Conservation (phyloP, 2,329 filamentous ascomycete genomes). For the Alternaria hordeiaustralica region DNA sequence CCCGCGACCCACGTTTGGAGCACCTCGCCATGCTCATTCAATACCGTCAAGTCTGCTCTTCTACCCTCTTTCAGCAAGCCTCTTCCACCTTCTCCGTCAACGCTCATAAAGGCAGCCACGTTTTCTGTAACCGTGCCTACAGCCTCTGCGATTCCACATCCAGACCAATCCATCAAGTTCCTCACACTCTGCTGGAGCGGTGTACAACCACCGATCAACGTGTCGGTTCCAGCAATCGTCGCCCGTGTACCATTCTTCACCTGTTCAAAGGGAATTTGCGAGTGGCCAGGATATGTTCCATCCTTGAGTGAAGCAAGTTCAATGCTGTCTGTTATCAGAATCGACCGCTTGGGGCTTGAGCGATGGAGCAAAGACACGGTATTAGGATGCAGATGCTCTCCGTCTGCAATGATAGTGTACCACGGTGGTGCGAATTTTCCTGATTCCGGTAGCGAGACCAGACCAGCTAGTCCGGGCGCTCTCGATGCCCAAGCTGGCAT, state of each 20-base stretch:
- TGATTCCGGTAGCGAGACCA: constrained; percentile 39
- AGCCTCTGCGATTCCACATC: constrained; percentile 56
- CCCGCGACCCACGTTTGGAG: constrained; percentile 61
- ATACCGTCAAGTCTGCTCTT: constrained; percentile 58
- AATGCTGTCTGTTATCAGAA: constrained; percentile 62
- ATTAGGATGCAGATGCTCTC: constrained; percentile 60
- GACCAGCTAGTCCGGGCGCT: constrained; percentile 58
- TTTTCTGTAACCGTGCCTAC: constrained; percentile 60
- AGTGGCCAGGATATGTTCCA: constrained; percentile 59
- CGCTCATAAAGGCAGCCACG: constrained; percentile 57
- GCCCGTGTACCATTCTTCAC: constrained; percentile 58
- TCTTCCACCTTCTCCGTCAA: constrained; percentile 52
- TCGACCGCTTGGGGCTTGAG: constrained; percentile 55
- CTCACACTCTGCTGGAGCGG: constrained; percentile 58
- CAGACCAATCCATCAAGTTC: constrained; percentile 57
- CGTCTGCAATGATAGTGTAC: constrained; percentile 62
- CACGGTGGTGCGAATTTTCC: constrained; percentile 49
- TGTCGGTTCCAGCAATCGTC: constrained; percentile 60
- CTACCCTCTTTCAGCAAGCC: constrained; percentile 53
- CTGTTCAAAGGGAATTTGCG: constrained; percentile 59
- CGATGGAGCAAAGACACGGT: constrained; percentile 58
- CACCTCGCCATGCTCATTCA: constrained; percentile 55
- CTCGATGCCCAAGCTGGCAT: constrained; percentile 61
- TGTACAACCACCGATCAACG: constrained; percentile 61
- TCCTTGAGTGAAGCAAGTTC: constrained; percentile 61